Conservation (phyloP, 2,329 filamentous ascomycete species). For the Ambrosiella beaveri region DNA sequence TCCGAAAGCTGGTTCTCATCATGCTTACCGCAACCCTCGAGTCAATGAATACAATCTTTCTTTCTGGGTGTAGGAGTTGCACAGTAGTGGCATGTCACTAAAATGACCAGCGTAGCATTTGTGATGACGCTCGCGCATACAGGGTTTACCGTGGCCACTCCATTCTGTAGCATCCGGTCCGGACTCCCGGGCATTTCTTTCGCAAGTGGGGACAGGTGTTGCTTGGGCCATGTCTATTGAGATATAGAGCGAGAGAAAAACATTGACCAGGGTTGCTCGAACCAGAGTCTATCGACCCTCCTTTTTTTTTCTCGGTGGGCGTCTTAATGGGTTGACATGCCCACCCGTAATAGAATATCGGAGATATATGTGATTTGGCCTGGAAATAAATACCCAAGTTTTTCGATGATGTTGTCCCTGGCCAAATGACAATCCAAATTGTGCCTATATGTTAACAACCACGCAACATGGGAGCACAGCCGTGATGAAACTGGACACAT, state of each 20-base stretch:
- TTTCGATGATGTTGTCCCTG: not conserved
- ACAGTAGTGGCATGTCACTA: not conserved
- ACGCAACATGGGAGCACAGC: not conserved
- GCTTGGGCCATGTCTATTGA: not conserved
- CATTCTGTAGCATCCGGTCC: not conserved
- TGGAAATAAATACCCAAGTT: not conserved
- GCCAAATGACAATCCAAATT: not conserved
- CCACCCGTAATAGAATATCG: too few species aligned
- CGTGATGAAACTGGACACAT: too few species aligned
- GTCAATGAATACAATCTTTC: not conserved
- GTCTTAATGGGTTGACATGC: too few species aligned
- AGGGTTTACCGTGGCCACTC: not conserved
- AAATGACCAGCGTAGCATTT: not conserved
- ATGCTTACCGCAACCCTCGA: not conserved
- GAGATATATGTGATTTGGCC: too few species aligned
- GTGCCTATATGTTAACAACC: not conserved
- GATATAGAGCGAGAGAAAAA: not conserved
- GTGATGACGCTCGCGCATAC: not conserved
- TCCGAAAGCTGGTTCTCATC: not conserved
- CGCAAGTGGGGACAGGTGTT: not conserved
- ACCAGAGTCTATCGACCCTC: not conserved
- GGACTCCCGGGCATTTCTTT: not conserved
- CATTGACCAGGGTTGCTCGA: not conserved
- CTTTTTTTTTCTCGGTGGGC: not conserved
- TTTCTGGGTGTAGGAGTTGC: not conserved